Percentiles rank a stretch among this genome's conserved stretches.
phyloP scores from a whole-genome alignment of 345 rosid species.

The Trapa incisa region DNA sequence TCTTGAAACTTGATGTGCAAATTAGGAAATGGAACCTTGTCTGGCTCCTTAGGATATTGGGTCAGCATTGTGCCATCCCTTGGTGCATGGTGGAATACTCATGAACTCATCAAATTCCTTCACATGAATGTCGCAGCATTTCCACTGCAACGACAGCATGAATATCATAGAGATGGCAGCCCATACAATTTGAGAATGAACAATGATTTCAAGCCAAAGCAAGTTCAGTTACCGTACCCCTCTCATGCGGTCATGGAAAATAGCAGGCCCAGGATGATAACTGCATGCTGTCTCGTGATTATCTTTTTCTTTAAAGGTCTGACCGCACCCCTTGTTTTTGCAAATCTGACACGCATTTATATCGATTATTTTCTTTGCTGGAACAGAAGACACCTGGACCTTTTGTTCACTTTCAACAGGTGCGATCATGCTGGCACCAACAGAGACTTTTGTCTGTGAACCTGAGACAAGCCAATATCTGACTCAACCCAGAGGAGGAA shows the following conservation, averaged over 20 bases:
- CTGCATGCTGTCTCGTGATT: slow-evolving; percentile 71
- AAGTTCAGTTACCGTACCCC: slow-evolving; percentile 32
- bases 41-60: slow-evolving; percentile 18
- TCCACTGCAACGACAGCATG: slow-evolving; percentile 44
- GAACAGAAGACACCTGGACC: slow-evolving; percentile 17
- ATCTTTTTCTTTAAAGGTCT: slow-evolving; percentile 73
- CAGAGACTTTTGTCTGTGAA: slow-evolving; percentile 36
- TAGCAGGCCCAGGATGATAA: slow-evolving; percentile 92
- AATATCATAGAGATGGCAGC: neutral
- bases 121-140: slow-evolving; percentile 77
- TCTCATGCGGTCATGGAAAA: slow-evolving; percentile 78
- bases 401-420: slow-evolving; percentile 23
- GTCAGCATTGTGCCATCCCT: slow-evolving; percentile 79
- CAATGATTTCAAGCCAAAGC: neutral
- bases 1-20: neutral
- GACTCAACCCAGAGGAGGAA: neutral
- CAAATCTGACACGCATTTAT: slow-evolving; percentile 70
- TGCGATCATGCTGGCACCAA: slow-evolving; percentile 11
- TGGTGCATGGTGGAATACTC: slow-evolving; percentile 72
- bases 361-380: slow-evolving; percentile 38
- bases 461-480: slow-evolving; percentile 27
- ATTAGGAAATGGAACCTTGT: neutral
- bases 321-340: slow-evolving; percentile 74
- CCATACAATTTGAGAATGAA: neutral
- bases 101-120: slow-evolving; percentile 96